Base-by-base conservation (phyloP, 768 basidiomycete species). In the Trametes cingulata region DNA sequence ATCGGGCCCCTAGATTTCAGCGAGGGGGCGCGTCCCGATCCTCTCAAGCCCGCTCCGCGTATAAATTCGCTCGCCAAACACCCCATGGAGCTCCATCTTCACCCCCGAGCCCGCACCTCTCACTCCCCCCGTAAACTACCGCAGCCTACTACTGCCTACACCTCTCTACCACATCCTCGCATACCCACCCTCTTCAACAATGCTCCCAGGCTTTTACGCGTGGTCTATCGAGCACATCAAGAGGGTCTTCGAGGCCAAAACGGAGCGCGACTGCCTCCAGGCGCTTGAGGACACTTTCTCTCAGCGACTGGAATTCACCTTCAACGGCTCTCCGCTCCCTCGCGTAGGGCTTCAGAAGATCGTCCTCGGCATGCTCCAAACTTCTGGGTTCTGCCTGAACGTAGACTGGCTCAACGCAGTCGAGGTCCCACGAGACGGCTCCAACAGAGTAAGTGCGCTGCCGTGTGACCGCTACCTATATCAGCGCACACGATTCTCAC, bases 151-250 rank as follows among this genome's bases (percentile, higher is more conserved):
- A 37, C n/a, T 40, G 8, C 56, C 54, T 27, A 39, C 48, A 14
- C 43, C 61, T 33, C 43, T 12, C 60, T 25, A 5, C 29, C 46
- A 35, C 35, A 24, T 17, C 33, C n/a, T 19, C 46, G 29, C 43
- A n/a, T 39, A 20, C 20, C 14, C 27, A 6, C 29, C 39, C 14
- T 35, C 7, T 10, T 25, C 45, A 35, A 58, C 27, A 19, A 69
- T 70, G 65, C 75, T 82, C 25, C 67, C 75, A 45, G 75, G 78
- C 14, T 69, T 85, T 60, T 74, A 78, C 19, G 73, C 79, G 4
- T 85, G 83, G 83, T 84, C 83, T 3, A 62, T 69, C 20, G 71
- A 74, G 58, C 82, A 82, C 67, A 83, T 83, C 62, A 72, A 70
- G 37, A 72, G 69, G 47, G 73, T 85, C 49, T 85, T 85, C 66